Base-by-base conservation (phyloP, 1,284 basidiomycete species). In the Kwoniella shivajii region DNA sequence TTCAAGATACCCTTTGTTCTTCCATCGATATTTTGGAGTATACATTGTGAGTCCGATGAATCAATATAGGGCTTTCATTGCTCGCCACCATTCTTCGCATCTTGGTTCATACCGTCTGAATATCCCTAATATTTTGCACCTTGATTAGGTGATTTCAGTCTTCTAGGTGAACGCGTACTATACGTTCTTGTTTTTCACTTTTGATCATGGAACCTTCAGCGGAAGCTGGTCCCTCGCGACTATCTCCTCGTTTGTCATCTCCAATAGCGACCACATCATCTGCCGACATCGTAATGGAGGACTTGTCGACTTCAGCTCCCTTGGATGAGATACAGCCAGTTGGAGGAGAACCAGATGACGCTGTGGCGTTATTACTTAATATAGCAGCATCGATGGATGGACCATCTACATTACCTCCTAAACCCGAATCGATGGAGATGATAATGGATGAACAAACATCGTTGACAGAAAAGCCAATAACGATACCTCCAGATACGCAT, bases 281-380 rank as follows among this genome's bases (percentile, higher is more conserved):
- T n/a, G 34, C 30, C 24, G 59, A 60, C 29, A 47, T 60, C 6
- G 51, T 60, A 7, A 60, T 60, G 59, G 54, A 60, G 37, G 54
- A 60, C 30, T 27, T 49, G 3, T 41, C 54, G 6, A 24, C 42
- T 16, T 34, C 29, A 20, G 37, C 31, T 16, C 49, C 34, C 7
- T 10, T 22, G 34, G 38, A 41, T 43, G 34, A 37, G 4, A n/a
- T n/a, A 11, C 11, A 9, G 16, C 13, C 18, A 6, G 27, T 6
- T 3, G 26, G 29, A 13, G 37, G 44, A 20, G 53, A 49, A 43
- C 39, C 53, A 27, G 63, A 65, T 27, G 68, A 71, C 50, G 68
- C 65, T 9, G 68, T 63, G 20, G 59, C 62, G 3, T 54, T 71
- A 37, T 39, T 72, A 48, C 57, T 72, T 30, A 72, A 69, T 54